Percentiles rank a stretch among this genome's conserved stretches.
Conservation (phyloP, 345 rosid species). For the Iberis pinnata region DNA sequence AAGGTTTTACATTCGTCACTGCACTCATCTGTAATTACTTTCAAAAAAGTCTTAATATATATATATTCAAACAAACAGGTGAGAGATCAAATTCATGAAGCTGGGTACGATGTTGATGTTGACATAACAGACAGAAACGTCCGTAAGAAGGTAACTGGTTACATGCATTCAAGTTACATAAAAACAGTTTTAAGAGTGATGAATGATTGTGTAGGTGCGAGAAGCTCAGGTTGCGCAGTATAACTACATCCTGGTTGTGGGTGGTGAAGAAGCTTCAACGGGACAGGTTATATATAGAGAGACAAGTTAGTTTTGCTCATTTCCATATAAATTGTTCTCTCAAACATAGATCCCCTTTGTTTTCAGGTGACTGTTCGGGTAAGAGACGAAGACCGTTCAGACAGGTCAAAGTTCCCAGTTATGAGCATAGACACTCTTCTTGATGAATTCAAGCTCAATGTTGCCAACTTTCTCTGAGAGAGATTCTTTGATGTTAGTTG, state of each 20-base stretch:
- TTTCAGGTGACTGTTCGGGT: constrained; percentile 74
- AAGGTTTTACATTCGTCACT: constrained; percentile 41
- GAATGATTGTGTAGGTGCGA: constrained; percentile 61
- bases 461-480: constrained; percentile 32
- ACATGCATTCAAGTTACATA: too few species aligned
- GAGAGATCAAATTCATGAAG: constrained; percentile 48
- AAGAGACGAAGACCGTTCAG: constrained; percentile 66
- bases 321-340: not conserved
- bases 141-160: constrained; percentile 63
- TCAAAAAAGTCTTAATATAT: too few species aligned
- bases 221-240: constrained; percentile 95
- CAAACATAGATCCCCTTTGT: too few species aligned
- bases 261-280: constrained; percentile 66
- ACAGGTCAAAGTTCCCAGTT: constrained; percentile 48
- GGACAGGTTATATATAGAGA: too few species aligned
- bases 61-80: constrained; percentile 45
- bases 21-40: not conserved
- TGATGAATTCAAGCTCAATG: constrained; percentile 48
- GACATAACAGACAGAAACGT: constrained; percentile 78
- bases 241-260: constrained; percentile 89
- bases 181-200: too few species aligned
- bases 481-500: too few species aligned
- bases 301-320: constrained; percentile 37
- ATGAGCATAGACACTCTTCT: constrained; percentile 55
- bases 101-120: constrained; percentile 74